Evolutionary conservation across 257 asterid species (phyloP), one percentile per base, ranked within the genome.

Genomic region (Fraxinus cuspidata): DNA sequence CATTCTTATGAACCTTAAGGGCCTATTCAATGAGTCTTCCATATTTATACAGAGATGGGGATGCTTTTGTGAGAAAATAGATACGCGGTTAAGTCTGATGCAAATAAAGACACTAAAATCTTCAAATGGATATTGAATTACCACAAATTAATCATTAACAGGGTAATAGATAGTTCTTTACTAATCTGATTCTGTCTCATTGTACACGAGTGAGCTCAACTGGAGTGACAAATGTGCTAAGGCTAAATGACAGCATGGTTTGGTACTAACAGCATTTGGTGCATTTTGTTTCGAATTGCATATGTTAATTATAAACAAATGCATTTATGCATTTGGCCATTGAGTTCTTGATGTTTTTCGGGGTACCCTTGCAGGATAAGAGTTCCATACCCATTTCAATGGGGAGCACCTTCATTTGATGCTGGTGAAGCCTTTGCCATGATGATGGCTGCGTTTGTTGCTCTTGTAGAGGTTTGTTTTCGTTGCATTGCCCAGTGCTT

Each of bases 371-470:
- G 80, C 88, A 93, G 97, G 98, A 89, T 93, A 83, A 85, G 92
- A 68, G 82, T 93, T 42, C 98, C 98, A 19, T 93, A 93, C 82
- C 98, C 98, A n/a, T 93, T 93, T 27, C 98, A 93, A 49, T 93
- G 98, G 97, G 98, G 97, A 78, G 87, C 98, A 7, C 98, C 98
- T 75, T 90, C 96, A 2, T 93, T 93, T 64, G 96, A 93, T 78
- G 96, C 97, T n/a, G 98, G 98, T 28, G 98, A 93, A 79, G 88
- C 95, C 37, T 93, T 93, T 77, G 96, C 98, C 49, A 93, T 93
- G 98, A 90, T 91, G 98, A 91, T 91, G 97, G 93, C 98, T 44
- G 90, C 94, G 56, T 91, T 93, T 76, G 98, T 93, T 73, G 95
- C 93, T 79, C 84, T 91, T 70, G 90, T 93, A 3, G 98, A 93